Evolutionary conservation across 1,284 basidiomycete species (phyloP), one percentile per base, ranked within the genome.

Genomic region (Naganishia albida): DNA sequence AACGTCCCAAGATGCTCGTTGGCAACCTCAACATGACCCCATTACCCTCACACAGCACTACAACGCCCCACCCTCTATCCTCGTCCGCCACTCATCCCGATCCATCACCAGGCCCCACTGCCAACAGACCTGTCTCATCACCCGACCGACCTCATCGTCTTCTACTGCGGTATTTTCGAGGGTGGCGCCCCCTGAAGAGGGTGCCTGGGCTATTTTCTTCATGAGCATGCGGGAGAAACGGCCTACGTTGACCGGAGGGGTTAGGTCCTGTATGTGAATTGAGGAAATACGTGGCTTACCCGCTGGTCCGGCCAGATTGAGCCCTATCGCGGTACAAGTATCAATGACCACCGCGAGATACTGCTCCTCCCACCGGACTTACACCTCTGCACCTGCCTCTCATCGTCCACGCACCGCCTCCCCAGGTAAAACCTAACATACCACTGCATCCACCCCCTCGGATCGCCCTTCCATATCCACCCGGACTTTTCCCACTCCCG

Each of bases 361-460:
- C 39, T 18, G 30, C 16, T 8, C 10, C 40, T 26, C 16, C 8
- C 38, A 42, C 8, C 40, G 20, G 20, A 73, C 78, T 71, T 62
- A 80, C 78, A 82, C 65, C 81, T 66, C 54, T 73, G 71, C 26
- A 82, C 77, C 68, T 82, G 81, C 43, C 81, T 57, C 62, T 76
- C 78, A 70, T 82, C 81, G 68, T 82, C 81, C 12, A 69, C 72
- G 39, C 76, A 77, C 56, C 81, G 64, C 54, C 81, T 70, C 0
- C 81, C 81, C n/a, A 75, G 71, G 70, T 78, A 82, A 71, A 82
- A 82, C 16, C 80, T 71, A 18, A 73, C 70, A 73, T 82, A 82
- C 78, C 78, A 80, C 66, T 80, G 74, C 26, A 80, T 81, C 81
- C 81, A 82, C 18, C 81, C 81, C 26, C 81, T 65, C 7, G 81